Conservation (phyloP, 225 moss, liverwort and hornwort genomes). For the Sphagnum tenellum region DNA sequence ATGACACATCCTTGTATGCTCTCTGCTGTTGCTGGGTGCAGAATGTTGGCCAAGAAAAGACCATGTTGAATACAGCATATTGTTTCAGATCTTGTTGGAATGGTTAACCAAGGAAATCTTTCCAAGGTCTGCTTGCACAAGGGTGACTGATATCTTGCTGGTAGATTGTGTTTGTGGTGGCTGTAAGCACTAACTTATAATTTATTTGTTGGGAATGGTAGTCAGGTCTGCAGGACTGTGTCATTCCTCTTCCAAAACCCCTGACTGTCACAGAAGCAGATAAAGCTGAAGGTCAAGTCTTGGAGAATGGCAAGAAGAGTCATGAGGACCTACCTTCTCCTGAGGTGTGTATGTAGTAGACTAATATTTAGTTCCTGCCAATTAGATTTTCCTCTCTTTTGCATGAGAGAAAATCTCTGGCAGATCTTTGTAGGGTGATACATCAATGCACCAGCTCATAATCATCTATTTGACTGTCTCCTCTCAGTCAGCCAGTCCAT, state of each 20-base stretch:
- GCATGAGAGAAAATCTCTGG: too few species aligned
- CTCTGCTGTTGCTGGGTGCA: conserved; percentile 91
- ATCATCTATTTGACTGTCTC: too few species aligned
- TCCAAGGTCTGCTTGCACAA: too few species aligned
- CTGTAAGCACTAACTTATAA: conserved; percentile 2
- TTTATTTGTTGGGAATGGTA: conserved; percentile 22
- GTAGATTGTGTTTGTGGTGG: too few species aligned
- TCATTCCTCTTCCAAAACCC: conserved; percentile 58
- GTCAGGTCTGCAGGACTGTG: conserved; percentile 60
- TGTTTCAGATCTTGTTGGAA: too few species aligned
- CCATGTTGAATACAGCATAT: conserved; percentile 36
- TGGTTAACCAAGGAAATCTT: too few species aligned
- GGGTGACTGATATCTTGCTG: too few species aligned
- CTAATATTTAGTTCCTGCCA: too few species aligned
- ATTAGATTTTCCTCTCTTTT: too few species aligned
- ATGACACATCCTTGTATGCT: conserved; percentile 70
- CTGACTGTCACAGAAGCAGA: conserved; percentile 48
- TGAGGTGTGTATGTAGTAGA: conserved; percentile 7
- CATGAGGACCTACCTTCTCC: conserved; percentile 15
- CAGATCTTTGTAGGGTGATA: too few species aligned
- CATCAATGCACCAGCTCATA: too few species aligned
- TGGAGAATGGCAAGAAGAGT: conserved; percentile 29
- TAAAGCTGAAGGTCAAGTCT: conserved; percentile 25
- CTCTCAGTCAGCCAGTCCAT: too few species aligned
- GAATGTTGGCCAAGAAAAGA: conserved; percentile 64